Evolutionary conservation across 2,329 filamentous ascomycete species (phyloP).

Genomic region (Xylaria sp.): DNA sequence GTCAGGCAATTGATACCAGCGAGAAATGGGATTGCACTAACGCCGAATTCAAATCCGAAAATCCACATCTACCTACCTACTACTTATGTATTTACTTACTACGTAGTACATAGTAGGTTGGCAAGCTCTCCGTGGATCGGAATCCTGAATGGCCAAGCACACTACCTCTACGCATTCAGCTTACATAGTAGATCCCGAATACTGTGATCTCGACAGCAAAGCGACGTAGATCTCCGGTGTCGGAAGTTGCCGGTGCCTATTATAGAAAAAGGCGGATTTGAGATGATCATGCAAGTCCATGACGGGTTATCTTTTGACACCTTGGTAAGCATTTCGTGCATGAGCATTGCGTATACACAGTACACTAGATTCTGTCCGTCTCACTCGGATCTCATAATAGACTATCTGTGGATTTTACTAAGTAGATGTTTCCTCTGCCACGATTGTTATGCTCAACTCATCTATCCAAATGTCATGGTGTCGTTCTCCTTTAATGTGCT

Average conservation of each 20-base stretch:
- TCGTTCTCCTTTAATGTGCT: too few relatives aligned
- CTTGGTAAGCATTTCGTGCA: constrained; percentile 26
- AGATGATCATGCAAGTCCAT: constrained; percentile 17
- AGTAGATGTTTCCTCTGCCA: not conserved
- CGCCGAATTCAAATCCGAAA: constrained; percentile 21
- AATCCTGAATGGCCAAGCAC: not conserved
- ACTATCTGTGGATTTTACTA: not conserved
- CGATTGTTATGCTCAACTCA: too few relatives aligned
- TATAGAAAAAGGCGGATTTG: constrained; percentile 27
- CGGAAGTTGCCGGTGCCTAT: constrained; percentile 12
- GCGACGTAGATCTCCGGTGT: constrained; percentile 16
- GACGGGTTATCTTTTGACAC: constrained; percentile 2
- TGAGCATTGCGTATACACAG: constrained; percentile 2
- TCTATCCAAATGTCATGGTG: too few relatives aligned
- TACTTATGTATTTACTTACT: not conserved
- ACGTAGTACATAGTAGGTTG: too few relatives aligned
- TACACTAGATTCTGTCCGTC: not conserved
- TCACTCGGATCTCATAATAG: not conserved
- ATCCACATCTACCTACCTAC: not conserved
- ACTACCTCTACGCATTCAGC: constrained; percentile 6
- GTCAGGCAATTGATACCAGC: constrained; percentile 16
- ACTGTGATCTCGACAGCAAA: not conserved
- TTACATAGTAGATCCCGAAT: not conserved
- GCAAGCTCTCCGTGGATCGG: too few relatives aligned
- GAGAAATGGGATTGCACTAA: not conserved